These are phyloP conservation scores for Botrytis byssoidea DNA, from an alignment of 2,329 filamentous ascomycete genomes.

Conservation along the genomic window DNA sequence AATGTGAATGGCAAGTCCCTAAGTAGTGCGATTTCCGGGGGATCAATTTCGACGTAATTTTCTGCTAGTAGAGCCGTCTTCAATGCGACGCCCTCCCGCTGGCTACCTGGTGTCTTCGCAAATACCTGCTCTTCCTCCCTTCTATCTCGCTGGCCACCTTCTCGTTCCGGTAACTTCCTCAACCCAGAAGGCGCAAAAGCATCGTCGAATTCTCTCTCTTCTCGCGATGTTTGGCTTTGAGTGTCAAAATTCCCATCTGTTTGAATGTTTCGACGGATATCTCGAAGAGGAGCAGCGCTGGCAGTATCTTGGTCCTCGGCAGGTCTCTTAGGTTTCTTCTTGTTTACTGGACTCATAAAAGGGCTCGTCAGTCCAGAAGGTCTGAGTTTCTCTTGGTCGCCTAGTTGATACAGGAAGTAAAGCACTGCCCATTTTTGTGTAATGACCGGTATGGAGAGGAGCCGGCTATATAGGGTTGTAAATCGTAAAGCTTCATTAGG, in stretches of 20 bases:
- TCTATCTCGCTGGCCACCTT: constrained; percentile 38
- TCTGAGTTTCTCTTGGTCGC: constrained; percentile 43
- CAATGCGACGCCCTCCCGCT: constrained; percentile 34
- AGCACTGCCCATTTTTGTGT: constrained; percentile 97
- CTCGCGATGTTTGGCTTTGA: constrained; percentile 42
- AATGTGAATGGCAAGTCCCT: constrained; percentile 88
- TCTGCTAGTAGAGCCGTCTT: constrained; percentile 58
- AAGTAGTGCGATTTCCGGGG: constrained; percentile 64
- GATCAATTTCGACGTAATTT: constrained; percentile 56
- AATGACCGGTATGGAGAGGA: constrained; percentile 87
- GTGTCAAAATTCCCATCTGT: constrained; percentile 27
- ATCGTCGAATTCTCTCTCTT: constrained; percentile 42
- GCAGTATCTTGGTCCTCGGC: constrained; percentile 12
- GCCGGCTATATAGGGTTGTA: constrained; percentile 83
- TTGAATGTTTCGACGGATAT: constrained; percentile 23
- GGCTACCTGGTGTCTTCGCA: constrained; percentile 31
- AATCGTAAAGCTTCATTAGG: constrained; percentile 77
- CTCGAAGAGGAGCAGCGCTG: constrained; percentile 16
- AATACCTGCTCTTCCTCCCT: constrained; percentile 37
- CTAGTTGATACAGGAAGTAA: constrained; percentile 82
- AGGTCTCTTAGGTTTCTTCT: constrained; percentile 2
- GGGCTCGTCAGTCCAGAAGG: constrained; percentile 35
- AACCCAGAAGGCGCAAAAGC: constrained; percentile 56
- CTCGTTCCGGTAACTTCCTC: constrained; percentile 35
- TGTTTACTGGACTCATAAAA: constrained; percentile 38